phyloP scores from a whole-genome alignment of 768 basidiomycete species.

The Lactarius sanguifluus region DNA sequence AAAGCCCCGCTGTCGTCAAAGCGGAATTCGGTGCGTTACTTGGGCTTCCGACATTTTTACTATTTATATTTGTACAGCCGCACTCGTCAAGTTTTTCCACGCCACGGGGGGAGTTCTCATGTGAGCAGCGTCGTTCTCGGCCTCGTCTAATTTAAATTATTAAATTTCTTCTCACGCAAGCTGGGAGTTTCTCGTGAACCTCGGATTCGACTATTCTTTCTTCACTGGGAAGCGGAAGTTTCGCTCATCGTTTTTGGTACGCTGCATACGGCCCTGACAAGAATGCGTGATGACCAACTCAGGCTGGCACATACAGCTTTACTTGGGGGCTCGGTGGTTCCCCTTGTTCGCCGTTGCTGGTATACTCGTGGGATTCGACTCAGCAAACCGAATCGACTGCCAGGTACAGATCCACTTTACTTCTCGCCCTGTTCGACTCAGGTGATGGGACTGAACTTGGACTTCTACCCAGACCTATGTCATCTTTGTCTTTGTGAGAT shows the following conservation, averaged over 20 bases:
- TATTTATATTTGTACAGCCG: neutral
- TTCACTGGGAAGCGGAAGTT: neutral
- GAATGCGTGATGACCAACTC: neutral
- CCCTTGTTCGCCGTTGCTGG: neutral
- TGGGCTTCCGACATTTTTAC: neutral
- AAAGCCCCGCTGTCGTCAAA: neutral
- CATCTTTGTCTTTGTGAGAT: neutral
- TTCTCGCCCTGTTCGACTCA: neutral
- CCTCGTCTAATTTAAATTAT: neutral
- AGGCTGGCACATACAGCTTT: neutral
- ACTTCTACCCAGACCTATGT: neutral
- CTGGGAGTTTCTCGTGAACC: neutral
- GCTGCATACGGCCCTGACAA: neutral
- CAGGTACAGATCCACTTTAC: neutral
- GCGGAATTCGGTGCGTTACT: neutral
- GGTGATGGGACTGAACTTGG: neutral
- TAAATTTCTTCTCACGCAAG: neutral
- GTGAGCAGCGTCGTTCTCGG: neutral
- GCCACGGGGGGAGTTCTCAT: constrained; percentile 19
- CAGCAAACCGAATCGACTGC: neutral
- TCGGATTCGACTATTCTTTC: neutral
- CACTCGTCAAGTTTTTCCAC: constrained; percentile 5
- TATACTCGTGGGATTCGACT: neutral
- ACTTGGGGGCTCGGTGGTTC: neutral
- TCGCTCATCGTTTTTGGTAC: neutral